Percentiles rank a stretch among this genome's conserved stretches.
Evolutionary conservation across 371 early-diverging fungal species (phyloP).

Genomic region (Syncephalis plumigaleata): DNA sequence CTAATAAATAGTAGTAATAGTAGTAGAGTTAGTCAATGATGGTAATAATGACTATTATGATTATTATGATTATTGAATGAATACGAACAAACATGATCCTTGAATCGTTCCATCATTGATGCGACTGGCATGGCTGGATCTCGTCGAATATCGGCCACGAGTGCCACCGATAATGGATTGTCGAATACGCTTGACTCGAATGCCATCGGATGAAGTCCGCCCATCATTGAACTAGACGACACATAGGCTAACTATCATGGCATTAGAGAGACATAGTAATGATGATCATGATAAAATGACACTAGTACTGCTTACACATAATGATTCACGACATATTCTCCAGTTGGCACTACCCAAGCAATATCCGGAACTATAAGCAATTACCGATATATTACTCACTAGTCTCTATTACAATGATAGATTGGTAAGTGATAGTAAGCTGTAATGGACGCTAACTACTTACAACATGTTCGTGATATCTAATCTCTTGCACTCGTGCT

Average conservation of each 20-base stretch:
- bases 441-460: conserved; percentile 5
- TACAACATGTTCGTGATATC: conserved; percentile 38
- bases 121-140: conserved; percentile 6
- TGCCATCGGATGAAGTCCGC: background rate
- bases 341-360: conserved; percentile 15
- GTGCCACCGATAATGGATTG: conserved; percentile 10
- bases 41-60: too few species aligned
- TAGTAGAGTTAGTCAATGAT: background rate
- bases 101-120: conserved; percentile 12
- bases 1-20: conserved; percentile 9
- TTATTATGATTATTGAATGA: background rate
- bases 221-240: background rate
- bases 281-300: too few species aligned
- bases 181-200: background rate
- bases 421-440: conserved; percentile 5
- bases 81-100: conserved; percentile 9
- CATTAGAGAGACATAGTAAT: too few species aligned
- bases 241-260: background rate
- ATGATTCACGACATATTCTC: conserved; percentile 13
- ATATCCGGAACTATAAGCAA: conserved; percentile 14
- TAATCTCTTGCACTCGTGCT: conserved; percentile 41
- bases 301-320: conserved; percentile 14
- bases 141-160: conserved; percentile 20
- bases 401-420: conserved; percentile 6
- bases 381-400: conserved; percentile 10